A percentile compares a stretch with the other conserved stretches of the same genome.
Evolutionary conservation across 192 early-diverging fungal genomes (phyloP).

Genomic region (Podila clonocystis): DNA sequence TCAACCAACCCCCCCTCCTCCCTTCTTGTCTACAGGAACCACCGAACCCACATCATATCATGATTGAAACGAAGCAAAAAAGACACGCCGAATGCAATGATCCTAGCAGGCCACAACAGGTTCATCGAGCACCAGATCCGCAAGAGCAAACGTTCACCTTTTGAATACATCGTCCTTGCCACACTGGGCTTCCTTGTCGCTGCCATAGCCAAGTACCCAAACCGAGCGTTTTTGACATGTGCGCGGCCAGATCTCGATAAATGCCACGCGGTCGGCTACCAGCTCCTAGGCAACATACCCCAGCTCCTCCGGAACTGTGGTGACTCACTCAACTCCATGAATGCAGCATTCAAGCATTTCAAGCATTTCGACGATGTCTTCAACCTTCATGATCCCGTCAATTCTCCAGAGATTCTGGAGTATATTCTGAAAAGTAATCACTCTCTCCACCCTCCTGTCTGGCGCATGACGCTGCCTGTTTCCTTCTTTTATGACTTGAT

Average conservation of each 20-base stretch:
- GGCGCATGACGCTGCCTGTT: too few species aligned
- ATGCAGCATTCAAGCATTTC: slow-evolving; percentile 2
- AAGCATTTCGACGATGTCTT: slow-evolving; percentile 10
- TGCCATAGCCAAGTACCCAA: slow-evolving; percentile 24
- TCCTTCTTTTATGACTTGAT: background rate
- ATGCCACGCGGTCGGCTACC: slow-evolving; percentile 7
- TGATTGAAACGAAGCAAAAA: background rate
- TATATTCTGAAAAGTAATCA: slow-evolving; percentile 16
- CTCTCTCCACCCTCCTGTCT: background rate
- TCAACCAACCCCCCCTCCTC: background rate
- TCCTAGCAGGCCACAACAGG: background rate
- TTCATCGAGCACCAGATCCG: slow-evolving; percentile 8
- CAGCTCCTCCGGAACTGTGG: slow-evolving; percentile 1
- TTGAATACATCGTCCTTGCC: slow-evolving; percentile 14
- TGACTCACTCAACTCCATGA: background rate
- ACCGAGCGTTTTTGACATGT: slow-evolving; percentile 19
- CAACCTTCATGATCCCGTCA: slow-evolving; percentile 21
- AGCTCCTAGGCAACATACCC: slow-evolving; percentile 19
- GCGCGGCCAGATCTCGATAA: slow-evolving; percentile 25
- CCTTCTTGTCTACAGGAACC: background rate
- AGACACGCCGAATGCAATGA: background rate
- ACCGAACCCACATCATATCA: background rate
- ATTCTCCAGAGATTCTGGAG: slow-evolving; percentile 13
- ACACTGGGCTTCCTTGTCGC: slow-evolving; percentile 16
- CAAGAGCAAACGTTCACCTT: background rate